Base-by-base conservation (phyloP, 169 alveolate species). In the Theileria orientalis region DNA sequence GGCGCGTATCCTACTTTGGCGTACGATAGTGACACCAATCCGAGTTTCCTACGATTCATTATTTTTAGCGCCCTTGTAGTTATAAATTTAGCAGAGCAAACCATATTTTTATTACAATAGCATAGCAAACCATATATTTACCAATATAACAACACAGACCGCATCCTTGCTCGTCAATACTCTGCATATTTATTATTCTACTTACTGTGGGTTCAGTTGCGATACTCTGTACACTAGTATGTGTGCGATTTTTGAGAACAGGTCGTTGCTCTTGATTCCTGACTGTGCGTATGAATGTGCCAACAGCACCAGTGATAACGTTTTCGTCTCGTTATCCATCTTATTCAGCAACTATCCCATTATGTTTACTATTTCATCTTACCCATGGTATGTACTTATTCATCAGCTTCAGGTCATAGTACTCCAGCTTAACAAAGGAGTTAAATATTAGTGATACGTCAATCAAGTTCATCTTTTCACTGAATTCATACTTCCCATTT, bases 341-440 rank as follows among this genome's bases (percentile, higher is more conserved):
- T 70, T 49, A 11, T 78, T 41, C 23, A 46, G 54, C 29, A 78
- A 54, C 70, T 61, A 41, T 32, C 8, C 7, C 8, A 6, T 61
- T 61, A 13, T n/a, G 33, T 32, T 21, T n/a, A 35, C 3, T 11
- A 59, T 37, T 40, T 21, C 16, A 25, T 13, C 9, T 13, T 61
- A 61, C 70, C 87, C 80, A 78, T 21, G 87, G 87, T 33, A 78
- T 78, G 27, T 35, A 70, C 21, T 54, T 37, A 21, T 78, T 70
- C 21, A 71, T 51, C 69, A 78, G 32, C 35, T 61, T 60, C 35
- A 9, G 40, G 40, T 35, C 32, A 37, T 42, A 40, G 33, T 61
- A 51, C 32, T 78, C 87, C n/a, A 78, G 70, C 32, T 63, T 78
- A 0, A 57, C 21, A 27, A 78, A 78, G 8, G 87, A 47, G 62